A percentile compares a stretch with the other conserved stretches of the same genome.
Conservation (phyloP, 352 stramenopile species). For the Phytophthora quininea region DNA sequence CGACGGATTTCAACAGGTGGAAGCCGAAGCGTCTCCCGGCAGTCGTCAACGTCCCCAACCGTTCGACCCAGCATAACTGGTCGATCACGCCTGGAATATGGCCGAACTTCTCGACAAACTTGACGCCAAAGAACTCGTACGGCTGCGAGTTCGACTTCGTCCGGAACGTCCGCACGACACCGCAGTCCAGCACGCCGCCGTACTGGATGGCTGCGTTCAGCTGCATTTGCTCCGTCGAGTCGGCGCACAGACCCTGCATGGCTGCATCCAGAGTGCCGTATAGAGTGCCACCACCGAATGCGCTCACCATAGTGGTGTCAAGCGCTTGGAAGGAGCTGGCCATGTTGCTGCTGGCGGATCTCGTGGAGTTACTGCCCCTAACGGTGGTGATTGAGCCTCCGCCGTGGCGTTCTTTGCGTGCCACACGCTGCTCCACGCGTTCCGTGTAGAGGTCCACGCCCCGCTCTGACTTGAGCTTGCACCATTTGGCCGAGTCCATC, state of each 20-base stretch:
- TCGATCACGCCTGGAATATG: conserved; percentile 40
- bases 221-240: conserved; percentile 41
- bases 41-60: conserved; percentile 31
- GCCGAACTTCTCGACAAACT: conserved; percentile 57
- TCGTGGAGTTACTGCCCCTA: background rate
- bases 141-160: conserved; percentile 32
- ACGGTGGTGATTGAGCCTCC: conserved; percentile 21
- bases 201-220: conserved; percentile 60
- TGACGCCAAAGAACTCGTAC: conserved; percentile 65
- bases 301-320: conserved; percentile 50
- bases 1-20: conserved; percentile 71
- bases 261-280: conserved; percentile 51
- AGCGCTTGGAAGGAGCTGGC: conserved; percentile 19
- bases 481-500: conserved; percentile 47
- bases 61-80: conserved; percentile 66
- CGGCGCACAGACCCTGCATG: conserved; percentile 60
- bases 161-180: conserved; percentile 58
- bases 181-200: conserved; percentile 47
- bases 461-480: conserved; percentile 45
- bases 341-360: background rate
- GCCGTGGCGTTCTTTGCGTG: conserved; percentile 10
- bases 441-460: conserved; percentile 66
- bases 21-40: conserved; percentile 45
- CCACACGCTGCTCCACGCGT: conserved; percentile 35
- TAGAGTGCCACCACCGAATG: conserved; percentile 57